Evolutionary conservation across 208 protist genomes (phyloP).

Genomic region (Endotrypanum monterogeii): DNA sequence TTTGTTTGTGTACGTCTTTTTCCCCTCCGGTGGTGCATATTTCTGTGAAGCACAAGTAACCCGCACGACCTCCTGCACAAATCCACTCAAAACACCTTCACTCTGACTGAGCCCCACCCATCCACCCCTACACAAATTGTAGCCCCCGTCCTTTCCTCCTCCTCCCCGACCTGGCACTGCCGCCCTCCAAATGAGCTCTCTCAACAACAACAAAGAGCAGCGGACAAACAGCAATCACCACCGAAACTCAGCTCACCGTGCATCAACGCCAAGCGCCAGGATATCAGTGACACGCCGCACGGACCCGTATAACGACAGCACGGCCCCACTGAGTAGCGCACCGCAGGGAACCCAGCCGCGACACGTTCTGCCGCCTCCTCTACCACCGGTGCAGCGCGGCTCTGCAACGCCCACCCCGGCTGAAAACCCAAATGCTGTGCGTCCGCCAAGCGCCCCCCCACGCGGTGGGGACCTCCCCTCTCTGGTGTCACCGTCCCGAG

Average conservation of each 20-base stretch:
- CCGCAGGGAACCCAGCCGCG: constrained; percentile 28
- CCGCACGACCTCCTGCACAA: too few relatives aligned
- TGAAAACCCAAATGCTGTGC: not conserved
- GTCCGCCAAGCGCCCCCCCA: not conserved
- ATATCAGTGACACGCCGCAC: constrained; percentile 6
- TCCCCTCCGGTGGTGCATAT: not conserved
- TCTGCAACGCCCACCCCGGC: constrained; percentile 10
- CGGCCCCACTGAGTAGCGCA: constrained; percentile 20
- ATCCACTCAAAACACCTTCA: too few relatives aligned
- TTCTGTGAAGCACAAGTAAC: not conserved
- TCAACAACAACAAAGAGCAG: constrained; percentile 23
- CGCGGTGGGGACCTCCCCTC: not conserved
- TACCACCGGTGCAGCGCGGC: constrained; percentile 35
- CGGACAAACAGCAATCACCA: constrained; percentile 15
- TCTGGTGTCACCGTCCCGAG: constrained; percentile 16
- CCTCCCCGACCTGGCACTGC: not conserved
- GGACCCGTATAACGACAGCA: constrained; percentile 11
- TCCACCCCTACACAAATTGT: not conserved
- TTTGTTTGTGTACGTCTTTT: not conserved
- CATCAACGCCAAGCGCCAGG: constrained; percentile 6
- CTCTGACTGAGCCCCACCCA: too few relatives aligned
- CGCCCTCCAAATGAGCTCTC: constrained; percentile 19
- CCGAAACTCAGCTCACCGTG: not conserved
- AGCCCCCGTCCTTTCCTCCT: not conserved
- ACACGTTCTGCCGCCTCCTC: constrained; percentile 26